Conservation (phyloP, 495 filamentous ascomycete species). For the Cladorrhinum samala region DNA sequence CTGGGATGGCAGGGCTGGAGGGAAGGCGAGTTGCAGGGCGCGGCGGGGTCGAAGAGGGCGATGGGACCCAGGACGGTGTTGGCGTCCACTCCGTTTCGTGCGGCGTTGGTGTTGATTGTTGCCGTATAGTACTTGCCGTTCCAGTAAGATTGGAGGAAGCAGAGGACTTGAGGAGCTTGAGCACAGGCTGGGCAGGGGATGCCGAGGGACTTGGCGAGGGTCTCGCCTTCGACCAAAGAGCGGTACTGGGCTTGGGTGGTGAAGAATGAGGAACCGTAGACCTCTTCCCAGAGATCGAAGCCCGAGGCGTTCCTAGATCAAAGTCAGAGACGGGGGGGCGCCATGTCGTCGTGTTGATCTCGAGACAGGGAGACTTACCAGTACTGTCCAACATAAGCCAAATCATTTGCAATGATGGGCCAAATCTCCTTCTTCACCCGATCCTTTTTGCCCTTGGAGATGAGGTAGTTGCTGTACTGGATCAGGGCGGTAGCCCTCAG, state of each 20-base stretch:
- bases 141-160: slow-evolving; percentile 60
- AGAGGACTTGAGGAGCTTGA: slow-evolving; percentile 52
- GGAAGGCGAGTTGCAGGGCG: slow-evolving; percentile 46
- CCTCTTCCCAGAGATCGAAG: slow-evolving; percentile 67
- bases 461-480: slow-evolving; percentile 38
- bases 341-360: background rate
- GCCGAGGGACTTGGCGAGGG: slow-evolving; percentile 41
- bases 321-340: background rate
- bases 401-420: slow-evolving; percentile 58
- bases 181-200: slow-evolving; percentile 37
- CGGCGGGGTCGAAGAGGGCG: slow-evolving; percentile 52
- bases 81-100: slow-evolving; percentile 52
- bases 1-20: slow-evolving; percentile 56
- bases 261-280: slow-evolving; percentile 54
- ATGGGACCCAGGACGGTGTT: slow-evolving; percentile 56
- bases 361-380: slow-evolving; percentile 38
- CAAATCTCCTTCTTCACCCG: slow-evolving; percentile 41
- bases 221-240: slow-evolving; percentile 52
- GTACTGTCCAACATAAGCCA: slow-evolving; percentile 59
- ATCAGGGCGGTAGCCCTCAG: slow-evolving; percentile 53
- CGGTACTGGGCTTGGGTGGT: slow-evolving; percentile 34
- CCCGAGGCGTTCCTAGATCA: slow-evolving; percentile 44
- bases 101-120: slow-evolving; percentile 42
- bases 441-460: slow-evolving; percentile 35
- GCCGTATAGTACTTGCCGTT: slow-evolving; percentile 48